Evolutionary conservation across 1,284 basidiomycete species (phyloP), one percentile per base, ranked within the genome.

Genomic region (Sporisorium iseilematis-ciliati): DNA sequence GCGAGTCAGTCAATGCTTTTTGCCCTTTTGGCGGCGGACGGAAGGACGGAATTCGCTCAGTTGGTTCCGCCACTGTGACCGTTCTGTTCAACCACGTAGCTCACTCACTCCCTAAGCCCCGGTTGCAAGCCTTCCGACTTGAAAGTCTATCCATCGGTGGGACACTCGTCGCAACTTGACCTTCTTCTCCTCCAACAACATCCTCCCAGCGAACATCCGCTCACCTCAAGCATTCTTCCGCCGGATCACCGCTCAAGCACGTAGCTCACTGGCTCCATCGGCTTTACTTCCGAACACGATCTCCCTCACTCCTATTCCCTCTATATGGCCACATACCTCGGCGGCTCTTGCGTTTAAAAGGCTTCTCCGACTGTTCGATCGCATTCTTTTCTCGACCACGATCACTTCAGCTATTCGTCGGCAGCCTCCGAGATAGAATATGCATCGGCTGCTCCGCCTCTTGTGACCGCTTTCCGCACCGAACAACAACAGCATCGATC

Each of bases 331-430:
- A 11, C 48, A 42, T 49, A 18, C 18, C 25, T 21, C 33, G n/a
- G 20, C 56, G 50, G 62, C 49, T 42, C 26, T 46, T 58, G 35
- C 43, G 56, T 41, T 25, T 64, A 33, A 51, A 18, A 2, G 40
- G 20, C 35, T 8, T 26, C 21, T 51, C 42, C 20, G 16, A 20
- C 26, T 38, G n/a, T n/a, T 12, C 49, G 31, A 38, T 16, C 31
- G 21, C 11, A 12, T 29, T 11, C 18, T 3, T 20, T 3, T 20
- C 12, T 4, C 8, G 7, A 21, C 11, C 12, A 25, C 11, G 21
- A 2, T 23, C 31, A n/a, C 49, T 25, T 35, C n/a, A 48, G 5
- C 7, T 45, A 40, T 7, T 29, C 35, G 12, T 49, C 46, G 56
- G 46, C 10, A 12, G 10, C 25, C 21, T 45, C 46, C 38, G 46